A percentile compares a stretch with the other conserved stretches of the same genome.
Conservation (phyloP, 345 rosid genomes). For the Ceriops decandra region DNA sequence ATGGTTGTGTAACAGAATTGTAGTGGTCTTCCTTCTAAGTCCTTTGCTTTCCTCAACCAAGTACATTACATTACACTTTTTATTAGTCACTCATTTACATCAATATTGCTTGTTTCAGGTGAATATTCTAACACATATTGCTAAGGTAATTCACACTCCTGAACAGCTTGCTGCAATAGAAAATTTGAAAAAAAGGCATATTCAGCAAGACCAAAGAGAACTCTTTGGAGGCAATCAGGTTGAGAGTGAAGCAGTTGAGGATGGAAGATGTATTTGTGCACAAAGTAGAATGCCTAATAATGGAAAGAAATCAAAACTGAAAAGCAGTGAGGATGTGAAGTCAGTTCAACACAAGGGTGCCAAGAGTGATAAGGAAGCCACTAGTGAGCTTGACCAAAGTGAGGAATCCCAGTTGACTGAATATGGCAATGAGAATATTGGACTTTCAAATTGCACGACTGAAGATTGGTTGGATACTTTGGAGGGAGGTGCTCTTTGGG, state of each 20-base stretch:
- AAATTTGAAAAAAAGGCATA: conserved; percentile 40
- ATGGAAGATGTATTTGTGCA: not conserved
- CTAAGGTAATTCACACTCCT: conserved; percentile 31
- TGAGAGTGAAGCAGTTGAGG: conserved; percentile 10
- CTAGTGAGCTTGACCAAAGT: not conserved
- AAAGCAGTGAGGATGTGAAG: not conserved
- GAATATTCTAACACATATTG: conserved; percentile 57
- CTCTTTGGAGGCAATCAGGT: conserved; percentile 29
- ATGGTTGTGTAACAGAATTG: no score
- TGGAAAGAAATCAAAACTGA: conserved; percentile 7
- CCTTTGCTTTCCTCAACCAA: no score
- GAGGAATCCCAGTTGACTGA: not conserved
- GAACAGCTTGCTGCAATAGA: conserved; percentile 16
- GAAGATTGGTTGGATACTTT: conserved; percentile 14
- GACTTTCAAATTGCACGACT: conserved; percentile 3
- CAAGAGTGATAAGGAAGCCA: not conserved
- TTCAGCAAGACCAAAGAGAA: conserved; percentile 52
- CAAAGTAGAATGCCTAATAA: not conserved
- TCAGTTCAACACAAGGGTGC: not conserved
- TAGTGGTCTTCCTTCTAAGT: no score
- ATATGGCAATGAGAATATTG: conserved; percentile 7
- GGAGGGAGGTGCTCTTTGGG: conserved; percentile 74
- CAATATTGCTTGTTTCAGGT: conserved; percentile 40
- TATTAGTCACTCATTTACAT: not conserved
- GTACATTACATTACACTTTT: not conserved